Base-by-base conservation (phyloP, 2,329 filamentous ascomycete genomes). In the Talaromyces funiculosus region DNA sequence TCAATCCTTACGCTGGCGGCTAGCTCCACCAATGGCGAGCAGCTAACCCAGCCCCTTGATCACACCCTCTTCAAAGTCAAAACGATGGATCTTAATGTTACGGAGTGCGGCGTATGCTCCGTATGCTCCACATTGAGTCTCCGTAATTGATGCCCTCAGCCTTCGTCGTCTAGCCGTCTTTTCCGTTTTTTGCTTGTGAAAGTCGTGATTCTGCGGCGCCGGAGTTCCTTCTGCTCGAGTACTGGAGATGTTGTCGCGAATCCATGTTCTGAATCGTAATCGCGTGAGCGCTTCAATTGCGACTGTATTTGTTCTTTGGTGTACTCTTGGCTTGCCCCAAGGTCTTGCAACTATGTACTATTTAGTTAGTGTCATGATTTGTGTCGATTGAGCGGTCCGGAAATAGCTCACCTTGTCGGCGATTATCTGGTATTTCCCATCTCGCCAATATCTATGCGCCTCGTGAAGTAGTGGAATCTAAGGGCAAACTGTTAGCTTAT, bases 391-490 rank as follows among this genome's bases (percentile, higher is more conserved):
- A 61, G 51, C 37, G 18, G 51, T 33, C 9, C 16, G 47, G 10
- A 20, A 51, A 24, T 49, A n/a, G 31, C 64, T 61, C 62, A 77
- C 75, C 72, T 75, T 77, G 40, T 72, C 63, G 47, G 75, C 70
- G 60, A 77, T 72, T 53, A 73, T 71, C 12, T 67, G 67, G 62
- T 71, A 77, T 59, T 73, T 77, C 57, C 76, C 70, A 51, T 62
- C 67, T 63, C 73, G 70, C 73, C 73, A 76, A 20, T 69, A 68
- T 24, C 71, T 69, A 67, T 71, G 67, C 59, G 74, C 74, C 64
- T 60, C 68, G 60, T 72, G 69, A 64, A 77, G 72, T 31, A 73
- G 65, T 62, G 66, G 69, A 60, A 74, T 66, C 75, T 77, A 55
- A 9, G 10, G 9, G n/a, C 8, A 16, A 18, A 16, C 10, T 4